A percentile compares a stretch with the other conserved stretches of the same genome.
Evolutionary conservation across 257 asterid genomes (phyloP).

Genomic region (Ballota nigra): DNA sequence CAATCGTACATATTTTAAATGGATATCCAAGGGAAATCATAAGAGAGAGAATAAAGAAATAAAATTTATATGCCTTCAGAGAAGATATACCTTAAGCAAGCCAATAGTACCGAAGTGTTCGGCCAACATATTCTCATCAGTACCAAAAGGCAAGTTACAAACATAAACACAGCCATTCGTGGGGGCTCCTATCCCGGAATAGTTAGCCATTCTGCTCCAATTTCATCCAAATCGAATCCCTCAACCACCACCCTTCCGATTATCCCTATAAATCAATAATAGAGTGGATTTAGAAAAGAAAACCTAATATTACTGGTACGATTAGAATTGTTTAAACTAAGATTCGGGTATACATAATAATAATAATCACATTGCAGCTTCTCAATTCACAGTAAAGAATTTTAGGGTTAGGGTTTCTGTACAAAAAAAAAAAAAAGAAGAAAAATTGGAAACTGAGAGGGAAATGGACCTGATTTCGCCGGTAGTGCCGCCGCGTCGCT

Average conservation of each 20-base stretch:
- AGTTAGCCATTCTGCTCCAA: constrained; percentile 64
- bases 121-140: constrained; percentile 91
- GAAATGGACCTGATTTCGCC: constrained; percentile 28
- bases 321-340: not conserved
- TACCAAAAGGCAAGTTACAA: constrained; percentile 86
- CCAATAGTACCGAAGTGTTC: constrained; percentile 96
- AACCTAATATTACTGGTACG: not conserved
- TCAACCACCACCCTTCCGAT: constrained; percentile 19
- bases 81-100: constrained; percentile 75
- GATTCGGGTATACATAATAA: not conserved
- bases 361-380: not conserved
- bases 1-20: not conserved
- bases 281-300: not conserved
- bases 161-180: constrained; percentile 84
- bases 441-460: not conserved
- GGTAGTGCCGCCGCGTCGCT: constrained; percentile 27
- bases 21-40: not conserved
- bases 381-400: not conserved
- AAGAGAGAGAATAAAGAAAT: not conserved
- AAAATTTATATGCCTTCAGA: constrained; percentile 15
- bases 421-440: not conserved
- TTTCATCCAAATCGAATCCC: constrained; percentile 40
- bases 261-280: constrained; percentile 12
- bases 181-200: constrained; percentile 62
- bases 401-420: not conserved